Conservation (phyloP, 805 yeast species). For the Starmerella sirachaensis region DNA sequence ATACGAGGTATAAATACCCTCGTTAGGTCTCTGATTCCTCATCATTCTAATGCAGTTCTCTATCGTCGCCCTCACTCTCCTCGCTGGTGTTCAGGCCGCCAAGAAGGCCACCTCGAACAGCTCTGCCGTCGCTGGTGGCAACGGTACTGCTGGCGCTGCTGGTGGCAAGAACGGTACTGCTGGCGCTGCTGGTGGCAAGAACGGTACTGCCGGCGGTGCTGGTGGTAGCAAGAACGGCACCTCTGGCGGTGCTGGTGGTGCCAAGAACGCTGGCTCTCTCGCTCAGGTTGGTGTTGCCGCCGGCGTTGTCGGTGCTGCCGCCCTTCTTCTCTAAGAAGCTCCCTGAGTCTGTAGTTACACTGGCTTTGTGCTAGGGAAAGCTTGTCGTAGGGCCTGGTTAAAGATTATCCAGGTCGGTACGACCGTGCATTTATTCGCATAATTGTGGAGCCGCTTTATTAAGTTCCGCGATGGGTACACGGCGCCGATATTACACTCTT, state of each 20-base stretch:
- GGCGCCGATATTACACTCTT: no score
- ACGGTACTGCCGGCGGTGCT: slow-evolving; percentile 1
- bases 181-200: slow-evolving; percentile 2
- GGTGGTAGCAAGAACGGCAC: slow-evolving; percentile 4
- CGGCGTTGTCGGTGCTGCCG: slow-evolving; percentile 19
- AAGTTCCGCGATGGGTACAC: no score
- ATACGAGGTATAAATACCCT: neutral
- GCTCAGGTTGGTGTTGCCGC: slow-evolving; percentile 18
- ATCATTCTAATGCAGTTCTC: slow-evolving; percentile 16
- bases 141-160: slow-evolving; percentile 8
- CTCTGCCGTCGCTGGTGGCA: slow-evolving; percentile 3
- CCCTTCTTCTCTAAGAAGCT: slow-evolving; percentile 18
- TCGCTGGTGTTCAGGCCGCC: slow-evolving; percentile 17
- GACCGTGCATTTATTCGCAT: no score
- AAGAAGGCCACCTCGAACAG: slow-evolving; percentile 3
- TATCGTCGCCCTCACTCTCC: slow-evolving; percentile 18
- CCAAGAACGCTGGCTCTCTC: slow-evolving; percentile 13
- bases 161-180: slow-evolving; percentile 3
- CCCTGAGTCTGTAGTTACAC: no score
- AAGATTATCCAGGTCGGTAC: no score
- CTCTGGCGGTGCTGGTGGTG: slow-evolving; percentile 3
- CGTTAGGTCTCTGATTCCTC: neutral
- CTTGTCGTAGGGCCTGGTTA: no score
- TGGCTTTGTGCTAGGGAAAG: no score
- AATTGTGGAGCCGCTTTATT: no score